Evolutionary conservation across 371 early-diverging fungal species (phyloP).

Genomic region (Mucor lusitanicus): DNA sequence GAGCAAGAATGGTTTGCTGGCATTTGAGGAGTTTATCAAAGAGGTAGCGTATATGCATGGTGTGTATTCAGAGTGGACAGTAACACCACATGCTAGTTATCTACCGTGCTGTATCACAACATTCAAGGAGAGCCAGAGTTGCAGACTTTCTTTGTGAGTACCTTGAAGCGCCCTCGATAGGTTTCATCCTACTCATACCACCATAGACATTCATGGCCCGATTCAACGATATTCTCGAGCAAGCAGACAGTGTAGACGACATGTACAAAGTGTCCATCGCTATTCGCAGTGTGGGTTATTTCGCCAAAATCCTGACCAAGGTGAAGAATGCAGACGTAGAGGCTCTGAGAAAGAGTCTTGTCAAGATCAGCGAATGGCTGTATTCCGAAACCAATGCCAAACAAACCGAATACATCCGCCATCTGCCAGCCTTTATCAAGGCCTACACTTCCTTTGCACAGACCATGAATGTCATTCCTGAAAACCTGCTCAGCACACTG

Average conservation of each 20-base stretch:
- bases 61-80: background rate
- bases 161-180: background rate
- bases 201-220: constrained; percentile 56
- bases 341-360: constrained; percentile 46
- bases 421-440: constrained; percentile 66
- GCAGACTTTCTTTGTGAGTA: constrained; percentile 23
- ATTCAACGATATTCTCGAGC: constrained; percentile 42
- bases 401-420: constrained; percentile 34
- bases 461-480: constrained; percentile 48
- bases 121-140: constrained; percentile 19
- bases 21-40: constrained; percentile 12
- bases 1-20: constrained; percentile 9
- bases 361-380: constrained; percentile 59
- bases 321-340: constrained; percentile 45
- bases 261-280: constrained; percentile 57
- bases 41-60: background rate
- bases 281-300: constrained; percentile 73
- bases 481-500: constrained; percentile 49
- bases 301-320: constrained; percentile 62
- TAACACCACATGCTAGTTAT: background rate
- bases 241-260: constrained; percentile 45
- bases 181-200: background rate
- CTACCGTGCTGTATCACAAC: constrained; percentile 12
- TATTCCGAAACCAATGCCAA: constrained; percentile 51
- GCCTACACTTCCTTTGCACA: constrained; percentile 61